Evolutionary conservation across 2,329 filamentous ascomycete species (phyloP), one percentile per base, ranked within the genome.

Genomic region (Colletotrichum viniferum): DNA sequence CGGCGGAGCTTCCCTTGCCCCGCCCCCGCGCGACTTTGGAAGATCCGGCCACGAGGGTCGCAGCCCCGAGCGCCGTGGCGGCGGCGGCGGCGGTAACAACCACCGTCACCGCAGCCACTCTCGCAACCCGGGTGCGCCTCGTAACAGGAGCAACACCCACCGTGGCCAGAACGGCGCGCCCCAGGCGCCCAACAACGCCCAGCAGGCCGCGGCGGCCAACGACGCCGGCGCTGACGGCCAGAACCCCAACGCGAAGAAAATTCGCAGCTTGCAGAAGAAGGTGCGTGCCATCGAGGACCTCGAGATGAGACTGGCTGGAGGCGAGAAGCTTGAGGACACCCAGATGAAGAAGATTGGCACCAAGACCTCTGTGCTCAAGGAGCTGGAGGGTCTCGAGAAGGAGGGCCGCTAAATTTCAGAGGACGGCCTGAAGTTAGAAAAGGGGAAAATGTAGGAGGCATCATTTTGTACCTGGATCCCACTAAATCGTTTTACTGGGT

Each of bases 331-430:
- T 76, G 97, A 99, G 87, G 96, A 98, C 82, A 99, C 97, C 36
- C 97, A 99, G 87, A 92, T 99, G 85, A 97, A 98, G 90, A 99
- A 99, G 91, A 99, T 99, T 80, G 91, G 92, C 71, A 98, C 96
- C 26, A 98, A 98, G 87, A 88, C 92, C 64, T 86, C 90, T 18
- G 96, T 99, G 74, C 89, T 96, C 77, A 95, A 94, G 86, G 97
- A 99, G 86, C 87, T 99, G 75, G 91, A 94, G 62, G 87, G 84
- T 9, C 83, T 96, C 69, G 87, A 77, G 72, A 77, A 58, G 65
- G 71, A 74, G 43, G 71, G 71, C 21, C 61, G 65, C 65, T 76
- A 52, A 64, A 52, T 52, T 13, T 52, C 26, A 13, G 30, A 62
- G 5, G 26, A 21, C 9, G 38, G 36, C 21, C 55, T 28, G 32